These are phyloP conservation scores for Citrus australasica DNA, from an alignment of 345 rosid genomes.

Conservation along the genomic window DNA sequence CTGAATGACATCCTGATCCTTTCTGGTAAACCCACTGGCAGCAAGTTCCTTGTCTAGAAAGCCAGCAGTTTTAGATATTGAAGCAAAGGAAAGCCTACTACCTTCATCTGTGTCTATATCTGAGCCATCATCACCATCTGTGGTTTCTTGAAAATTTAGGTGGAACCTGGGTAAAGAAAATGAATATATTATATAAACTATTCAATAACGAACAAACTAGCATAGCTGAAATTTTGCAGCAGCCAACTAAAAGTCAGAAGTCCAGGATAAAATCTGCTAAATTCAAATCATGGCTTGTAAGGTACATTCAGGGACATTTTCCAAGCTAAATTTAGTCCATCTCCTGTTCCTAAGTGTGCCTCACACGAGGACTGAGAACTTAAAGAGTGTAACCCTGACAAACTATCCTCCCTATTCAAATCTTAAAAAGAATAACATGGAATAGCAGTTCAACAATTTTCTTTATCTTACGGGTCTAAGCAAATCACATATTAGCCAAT, in stretches of 20 bases:
- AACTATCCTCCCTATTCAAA: neutral
- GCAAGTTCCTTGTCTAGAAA: constrained; percentile 84
- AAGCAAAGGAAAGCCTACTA: constrained; percentile 66
- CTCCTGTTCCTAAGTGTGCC: neutral
- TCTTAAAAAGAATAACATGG: neutral
- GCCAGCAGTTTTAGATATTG: constrained; percentile 65
- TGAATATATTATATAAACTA: neutral
- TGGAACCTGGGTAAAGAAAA: constrained; percentile 49
- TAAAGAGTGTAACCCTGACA: neutral
- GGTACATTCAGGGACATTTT: neutral
- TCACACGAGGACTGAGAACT: neutral
- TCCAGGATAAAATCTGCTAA: neutral
- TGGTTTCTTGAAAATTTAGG: constrained; percentile 50
- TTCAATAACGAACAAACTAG: neutral
- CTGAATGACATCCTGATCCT: constrained; percentile 80
- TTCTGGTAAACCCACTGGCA: constrained; percentile 91
- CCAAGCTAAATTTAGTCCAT: neutral
- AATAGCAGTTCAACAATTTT: neutral
- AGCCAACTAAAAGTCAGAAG: neutral
- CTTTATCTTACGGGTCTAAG: neutral
- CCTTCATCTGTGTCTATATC: constrained; percentile 47
- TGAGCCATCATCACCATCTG: constrained; percentile 37
- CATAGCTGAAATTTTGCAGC: neutral
- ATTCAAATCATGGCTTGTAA: neutral
- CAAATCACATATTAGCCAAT: neutral